Evolutionary conservation across 306 rosid genomes (phyloP), one percentile per base, ranked within the genome.

Genomic region (Sindora glabra): DNA sequence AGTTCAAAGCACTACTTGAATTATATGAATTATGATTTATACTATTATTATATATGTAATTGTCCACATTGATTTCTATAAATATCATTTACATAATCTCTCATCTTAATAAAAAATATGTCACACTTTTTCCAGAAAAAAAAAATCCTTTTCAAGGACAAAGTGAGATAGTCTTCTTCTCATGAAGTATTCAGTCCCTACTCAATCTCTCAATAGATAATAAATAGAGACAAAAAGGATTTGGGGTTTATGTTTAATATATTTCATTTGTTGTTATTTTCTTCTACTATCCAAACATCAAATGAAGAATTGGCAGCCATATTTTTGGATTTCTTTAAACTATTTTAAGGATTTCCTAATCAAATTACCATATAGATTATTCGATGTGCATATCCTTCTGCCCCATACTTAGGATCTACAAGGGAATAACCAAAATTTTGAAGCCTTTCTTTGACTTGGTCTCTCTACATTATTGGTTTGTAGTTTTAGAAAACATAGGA

Each of bases 401-500:
- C 72, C 63, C 53, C 64, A 14, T 38, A 3, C 3, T 6, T n/a
- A n/a, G n/a, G n/a, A n/a, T 5, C 22, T 56, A 18, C 32, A 15
- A 59, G 17, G 67, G 49, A 63, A 22, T 60, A 41, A 13, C 73
- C 79, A 47, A 39, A 64, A 9, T 73, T n/a, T 73, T 47, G 48
- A 62, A 70, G 73, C 53, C 7, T 22, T 39, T 63, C 72, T 63
- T 17, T 77, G 71, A 77, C 67, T n/a, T n/a, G n/a, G n/a, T n/a
- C n/a, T n/a, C n/a, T n/a, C n/a, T n/a, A n/a, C n/a, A n/a, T n/a
- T n/a, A n/a, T n/a, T n/a, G n/a, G n/a, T n/a, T n/a, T n/a, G n/a
- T n/a, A n/a, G n/a, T n/a, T n/a, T n/a, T n/a, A n/a, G n/a, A n/a
- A n/a, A n/a, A n/a, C n/a, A n/a, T n/a, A n/a, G n/a, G n/a, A n/a